Evolutionary conservation across 1,139 yeast species (phyloP).

Genomic region (Sugiyamaella neomexicana): DNA sequence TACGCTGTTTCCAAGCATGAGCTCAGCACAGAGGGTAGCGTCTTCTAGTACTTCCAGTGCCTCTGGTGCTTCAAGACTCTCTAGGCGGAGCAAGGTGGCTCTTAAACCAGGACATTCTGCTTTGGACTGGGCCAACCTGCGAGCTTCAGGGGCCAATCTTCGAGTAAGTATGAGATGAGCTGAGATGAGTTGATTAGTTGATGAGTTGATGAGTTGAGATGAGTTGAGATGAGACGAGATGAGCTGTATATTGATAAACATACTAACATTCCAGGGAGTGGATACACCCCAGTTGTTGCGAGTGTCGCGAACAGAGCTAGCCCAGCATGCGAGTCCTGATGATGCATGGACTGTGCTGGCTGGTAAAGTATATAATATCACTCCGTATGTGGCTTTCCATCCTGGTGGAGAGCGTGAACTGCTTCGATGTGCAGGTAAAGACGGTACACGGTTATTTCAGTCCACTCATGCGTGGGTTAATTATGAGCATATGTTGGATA

Average conservation of each 20-base stretch:
- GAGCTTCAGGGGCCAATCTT: constrained; percentile 46
- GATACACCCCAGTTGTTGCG: constrained; percentile 41
- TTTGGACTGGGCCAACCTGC: constrained; percentile 76
- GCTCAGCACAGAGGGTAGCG: constrained; percentile 11
- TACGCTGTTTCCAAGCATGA: constrained; percentile 7
- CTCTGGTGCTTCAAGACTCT: constrained; percentile 40
- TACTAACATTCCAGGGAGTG: constrained; percentile 27
- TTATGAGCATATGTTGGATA: constrained; percentile 75
- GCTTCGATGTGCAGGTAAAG: constrained; percentile 78
- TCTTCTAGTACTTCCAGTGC: too few relatives aligned
- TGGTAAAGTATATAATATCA: constrained; percentile 80
- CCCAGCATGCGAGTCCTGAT: constrained; percentile 53
- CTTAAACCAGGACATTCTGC: constrained; percentile 83
- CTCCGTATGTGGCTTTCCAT: constrained; percentile 80
- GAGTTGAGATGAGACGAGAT: too few relatives aligned
- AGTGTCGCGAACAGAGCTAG: constrained; percentile 60
- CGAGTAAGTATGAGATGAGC: constrained; percentile 41
- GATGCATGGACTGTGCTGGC: constrained; percentile 88
- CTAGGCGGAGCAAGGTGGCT: constrained; percentile 50
- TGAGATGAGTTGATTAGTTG: too few relatives aligned
- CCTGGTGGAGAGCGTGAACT: constrained; percentile 90
- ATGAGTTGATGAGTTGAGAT: too few relatives aligned
- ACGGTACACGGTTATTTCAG: constrained; percentile 77
- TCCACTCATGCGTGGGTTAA: constrained; percentile 88
- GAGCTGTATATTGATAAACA: too few relatives aligned